These are phyloP conservation scores for Cercospora beticola DNA, from an alignment of 2,329 filamentous ascomycete genomes.

Conservation along the genomic window DNA sequence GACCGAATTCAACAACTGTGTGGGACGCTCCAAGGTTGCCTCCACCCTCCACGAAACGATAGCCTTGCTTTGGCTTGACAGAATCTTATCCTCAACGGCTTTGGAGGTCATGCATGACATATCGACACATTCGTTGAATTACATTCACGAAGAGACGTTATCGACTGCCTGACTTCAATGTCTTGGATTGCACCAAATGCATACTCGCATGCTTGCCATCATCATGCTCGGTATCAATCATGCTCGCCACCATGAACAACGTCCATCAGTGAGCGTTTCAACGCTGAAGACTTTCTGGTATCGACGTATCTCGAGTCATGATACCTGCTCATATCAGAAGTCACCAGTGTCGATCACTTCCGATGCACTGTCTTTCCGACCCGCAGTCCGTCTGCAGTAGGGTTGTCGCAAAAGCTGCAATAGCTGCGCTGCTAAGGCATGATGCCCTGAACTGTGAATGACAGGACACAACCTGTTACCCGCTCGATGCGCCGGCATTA, in stretches of 20 bases:
- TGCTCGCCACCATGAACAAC: not conserved
- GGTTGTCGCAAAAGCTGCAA: slow-evolving; percentile 11
- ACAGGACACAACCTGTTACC: not conserved
- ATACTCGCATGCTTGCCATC: not conserved
- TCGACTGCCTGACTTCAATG: not conserved
- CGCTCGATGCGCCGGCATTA: not conserved
- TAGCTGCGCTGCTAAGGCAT: slow-evolving; percentile 7
- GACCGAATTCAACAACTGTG: not conserved
- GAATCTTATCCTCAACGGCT: slow-evolving; percentile 11
- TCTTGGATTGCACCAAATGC: not conserved
- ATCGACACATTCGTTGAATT: not conserved
- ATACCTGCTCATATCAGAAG: slow-evolving; percentile 6
- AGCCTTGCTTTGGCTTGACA: slow-evolving; percentile 9
- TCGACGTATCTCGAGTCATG: not conserved
- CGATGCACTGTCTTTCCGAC: not conserved
- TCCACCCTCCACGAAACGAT: not conserved
- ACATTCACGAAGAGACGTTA: not conserved
- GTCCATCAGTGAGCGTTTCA: not conserved
- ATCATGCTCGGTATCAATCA: not conserved
- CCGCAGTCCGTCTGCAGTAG: not conserved
- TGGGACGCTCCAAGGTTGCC: not conserved
- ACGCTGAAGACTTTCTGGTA: not conserved
- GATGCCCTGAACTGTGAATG: not conserved
- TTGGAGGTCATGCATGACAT: not conserved
- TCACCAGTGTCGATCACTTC: slow-evolving; percentile 5